Evolutionary conservation across 345 rosid genomes (phyloP).

Genomic region (Odontarrhena argentea): DNA sequence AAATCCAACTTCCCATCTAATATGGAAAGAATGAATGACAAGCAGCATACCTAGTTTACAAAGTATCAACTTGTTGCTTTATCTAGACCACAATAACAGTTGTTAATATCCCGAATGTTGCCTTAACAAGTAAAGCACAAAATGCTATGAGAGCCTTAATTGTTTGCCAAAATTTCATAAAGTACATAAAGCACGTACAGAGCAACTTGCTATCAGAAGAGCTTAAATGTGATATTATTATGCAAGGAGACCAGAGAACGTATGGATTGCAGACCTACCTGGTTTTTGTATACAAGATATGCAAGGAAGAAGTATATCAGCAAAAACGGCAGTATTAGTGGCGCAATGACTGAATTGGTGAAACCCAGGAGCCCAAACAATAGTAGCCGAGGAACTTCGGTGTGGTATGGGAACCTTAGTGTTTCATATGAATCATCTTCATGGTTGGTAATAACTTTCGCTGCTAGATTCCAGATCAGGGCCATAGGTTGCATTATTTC

Average conservation of each 20-base stretch:
- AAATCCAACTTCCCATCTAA: not conserved
- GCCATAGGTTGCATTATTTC: constrained; percentile 74
- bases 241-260: not conserved
- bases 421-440: constrained; percentile 49
- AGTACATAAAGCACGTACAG: not conserved
- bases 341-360: constrained; percentile 80
- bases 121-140: too few relatives aligned
- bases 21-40: not conserved
- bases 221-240: not conserved
- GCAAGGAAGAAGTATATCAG: constrained; percentile 73
- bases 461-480: constrained; percentile 55
- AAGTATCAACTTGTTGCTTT: not conserved
- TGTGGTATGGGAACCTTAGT: constrained; percentile 73
- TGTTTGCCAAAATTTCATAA: not conserved
- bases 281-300: constrained; percentile 74
- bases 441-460: constrained; percentile 48
- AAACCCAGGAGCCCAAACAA: constrained; percentile 86
- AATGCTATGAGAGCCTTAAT: too few relatives aligned
- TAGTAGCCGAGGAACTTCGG: constrained; percentile 81
- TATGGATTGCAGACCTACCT: constrained; percentile 47
- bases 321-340: constrained; percentile 77
- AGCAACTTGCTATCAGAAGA: not conserved
- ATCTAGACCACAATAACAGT: not conserved
- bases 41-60: not conserved
- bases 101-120: too few relatives aligned